These are phyloP conservation scores for Aureobasidium musti DNA, from an alignment of 2,329 filamentous ascomycete genomes.

Conservation along the genomic window DNA sequence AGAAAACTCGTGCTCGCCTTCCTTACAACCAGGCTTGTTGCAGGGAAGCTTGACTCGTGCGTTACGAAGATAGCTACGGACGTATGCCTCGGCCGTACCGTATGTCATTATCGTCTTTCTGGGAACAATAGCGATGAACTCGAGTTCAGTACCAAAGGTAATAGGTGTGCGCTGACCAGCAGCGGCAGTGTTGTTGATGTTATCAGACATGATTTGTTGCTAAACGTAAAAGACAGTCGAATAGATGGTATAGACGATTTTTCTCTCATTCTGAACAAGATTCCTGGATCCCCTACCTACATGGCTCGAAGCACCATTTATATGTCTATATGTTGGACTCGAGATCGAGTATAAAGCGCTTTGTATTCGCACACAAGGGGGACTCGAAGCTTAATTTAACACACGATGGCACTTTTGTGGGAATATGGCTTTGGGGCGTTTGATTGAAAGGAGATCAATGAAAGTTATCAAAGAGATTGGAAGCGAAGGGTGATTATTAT, in stretches of 20 bases:
- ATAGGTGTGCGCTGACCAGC: slow-evolving; percentile 23
- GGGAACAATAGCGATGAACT: neutral
- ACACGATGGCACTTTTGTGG: neutral
- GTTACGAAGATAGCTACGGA: neutral
- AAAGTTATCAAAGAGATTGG: neutral
- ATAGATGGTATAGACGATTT: neutral
- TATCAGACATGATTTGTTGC: neutral
- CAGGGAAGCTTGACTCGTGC: neutral
- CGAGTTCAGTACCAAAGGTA: slow-evolving; percentile 12
- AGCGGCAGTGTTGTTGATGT: slow-evolving; percentile 5
- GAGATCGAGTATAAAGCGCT: neutral
- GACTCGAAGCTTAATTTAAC: neutral
- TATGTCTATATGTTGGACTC: neutral
- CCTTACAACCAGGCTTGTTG: neutral
- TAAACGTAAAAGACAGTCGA: neutral
- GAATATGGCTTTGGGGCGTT: neutral
- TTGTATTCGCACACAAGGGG: neutral
- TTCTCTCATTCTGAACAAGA: neutral
- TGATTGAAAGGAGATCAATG: neutral
- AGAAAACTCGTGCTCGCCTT: neutral
- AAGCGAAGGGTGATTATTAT: neutral
- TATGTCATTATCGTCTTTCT: neutral
- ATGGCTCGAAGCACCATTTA: neutral
- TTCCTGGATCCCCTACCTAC: neutral
- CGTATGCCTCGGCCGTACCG: neutral